A percentile compares a stretch with the other conserved stretches of the same genome.
Evolutionary conservation across 208 protist genomes (phyloP).

Genomic region (Vickermania ingenoplastis): DNA sequence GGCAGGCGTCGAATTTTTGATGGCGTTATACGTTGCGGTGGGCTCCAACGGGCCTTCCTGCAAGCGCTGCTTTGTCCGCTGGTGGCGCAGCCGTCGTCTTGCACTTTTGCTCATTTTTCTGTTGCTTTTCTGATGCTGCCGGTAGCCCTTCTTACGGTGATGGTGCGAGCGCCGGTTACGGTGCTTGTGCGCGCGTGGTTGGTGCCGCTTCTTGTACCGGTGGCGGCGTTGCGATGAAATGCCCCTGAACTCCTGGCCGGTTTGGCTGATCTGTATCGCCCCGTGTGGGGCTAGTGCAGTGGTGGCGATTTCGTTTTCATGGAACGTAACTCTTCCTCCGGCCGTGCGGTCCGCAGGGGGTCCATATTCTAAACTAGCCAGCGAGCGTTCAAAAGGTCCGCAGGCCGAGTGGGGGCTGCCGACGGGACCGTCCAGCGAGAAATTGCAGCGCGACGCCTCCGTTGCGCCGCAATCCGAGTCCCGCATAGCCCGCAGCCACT

Average conservation of each 20-base stretch:
- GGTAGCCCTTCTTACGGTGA: conserved; percentile 8
- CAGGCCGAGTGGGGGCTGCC: too few relatives aligned
- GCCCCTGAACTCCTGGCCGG: not conserved
- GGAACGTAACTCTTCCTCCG: too few relatives aligned
- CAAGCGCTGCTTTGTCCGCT: conserved; percentile 8
- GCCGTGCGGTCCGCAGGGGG: too few relatives aligned
- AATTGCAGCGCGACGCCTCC: too few relatives aligned
- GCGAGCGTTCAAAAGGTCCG: too few relatives aligned
- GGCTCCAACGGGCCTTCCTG: conserved; percentile 4
- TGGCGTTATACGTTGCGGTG: conserved; percentile 63
- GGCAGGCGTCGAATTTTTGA: conserved; percentile 32
- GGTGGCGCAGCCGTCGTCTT: conserved; percentile 25
- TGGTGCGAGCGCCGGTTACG: conserved; percentile 7
- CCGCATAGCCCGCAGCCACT: conserved; percentile 6
- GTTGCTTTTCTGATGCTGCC: not conserved
- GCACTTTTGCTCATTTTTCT: conserved; percentile 33
- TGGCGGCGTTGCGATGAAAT: conserved; percentile 2
- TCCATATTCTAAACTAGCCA: too few relatives aligned
- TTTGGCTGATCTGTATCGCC: not conserved
- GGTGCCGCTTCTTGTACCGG: not conserved
- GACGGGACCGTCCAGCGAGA: too few relatives aligned
- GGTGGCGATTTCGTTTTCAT: too few relatives aligned
- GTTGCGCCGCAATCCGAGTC: too few relatives aligned
- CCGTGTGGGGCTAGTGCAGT: too few relatives aligned
- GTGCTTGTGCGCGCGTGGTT: not conserved